phyloP scores from a whole-genome alignment of 768 basidiomycete genomes.

The Leucocoprinus sp. region DNA sequence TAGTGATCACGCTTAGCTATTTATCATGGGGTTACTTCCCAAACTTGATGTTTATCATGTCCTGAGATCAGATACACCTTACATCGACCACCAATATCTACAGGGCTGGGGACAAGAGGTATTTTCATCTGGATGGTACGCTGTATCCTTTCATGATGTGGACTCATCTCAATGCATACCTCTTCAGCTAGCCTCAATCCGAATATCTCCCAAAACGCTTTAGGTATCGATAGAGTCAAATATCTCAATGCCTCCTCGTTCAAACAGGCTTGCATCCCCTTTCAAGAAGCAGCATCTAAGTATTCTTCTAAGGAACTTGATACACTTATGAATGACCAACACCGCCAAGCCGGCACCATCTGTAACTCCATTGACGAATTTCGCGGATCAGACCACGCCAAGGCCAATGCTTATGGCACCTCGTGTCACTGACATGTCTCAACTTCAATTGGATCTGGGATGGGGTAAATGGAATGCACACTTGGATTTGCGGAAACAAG shows the following conservation, averaged over 20 bases:
- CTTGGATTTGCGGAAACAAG: constrained; percentile 18
- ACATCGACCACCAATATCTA: constrained; percentile 19
- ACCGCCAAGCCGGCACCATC: constrained; percentile 20
- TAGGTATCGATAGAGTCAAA: constrained; percentile 4
- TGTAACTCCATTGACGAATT: constrained; percentile 18
- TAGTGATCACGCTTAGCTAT: constrained; percentile 18
- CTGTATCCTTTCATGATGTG: not conserved
- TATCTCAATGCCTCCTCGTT: not conserved
- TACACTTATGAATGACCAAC: constrained; percentile 16
- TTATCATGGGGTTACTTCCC: constrained; percentile 16
- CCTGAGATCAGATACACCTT: constrained; percentile 1
- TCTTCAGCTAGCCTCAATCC: constrained; percentile 15
- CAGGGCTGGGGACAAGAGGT: constrained; percentile 18
- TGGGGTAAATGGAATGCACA: constrained; percentile 23
- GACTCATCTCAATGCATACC: not conserved
- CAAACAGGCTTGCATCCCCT: constrained; percentile 8
- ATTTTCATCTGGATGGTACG: constrained; percentile 20
- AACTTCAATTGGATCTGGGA: constrained; percentile 17
- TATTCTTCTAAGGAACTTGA: constrained; percentile 14
- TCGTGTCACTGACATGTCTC: constrained; percentile 17
- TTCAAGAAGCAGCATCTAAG: constrained; percentile 12
- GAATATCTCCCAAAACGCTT: constrained; percentile 4
- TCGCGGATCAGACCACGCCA: constrained; percentile 16
- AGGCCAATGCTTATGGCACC: constrained; percentile 21
- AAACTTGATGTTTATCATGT: constrained; percentile 11